Percentiles rank a stretch among this genome's conserved stretches.
These are phyloP conservation scores for Cercospora zeae-maydis DNA, from an alignment of 2,329 filamentous ascomycete genomes.

Conservation along the genomic window DNA sequence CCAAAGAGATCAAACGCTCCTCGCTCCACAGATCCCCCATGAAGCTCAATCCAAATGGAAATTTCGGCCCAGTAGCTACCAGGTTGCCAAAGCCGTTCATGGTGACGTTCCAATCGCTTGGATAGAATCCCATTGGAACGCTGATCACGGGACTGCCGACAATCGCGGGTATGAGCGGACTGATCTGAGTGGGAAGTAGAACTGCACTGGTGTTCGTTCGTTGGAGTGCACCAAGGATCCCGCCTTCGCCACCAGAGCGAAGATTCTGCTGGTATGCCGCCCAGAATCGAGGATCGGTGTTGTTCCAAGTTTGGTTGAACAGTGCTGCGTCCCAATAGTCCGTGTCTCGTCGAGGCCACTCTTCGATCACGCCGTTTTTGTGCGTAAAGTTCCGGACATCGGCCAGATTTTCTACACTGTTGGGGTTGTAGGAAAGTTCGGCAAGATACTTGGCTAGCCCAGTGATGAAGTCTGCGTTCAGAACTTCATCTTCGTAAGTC, in stretches of 20 bases:
- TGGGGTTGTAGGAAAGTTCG: constrained; percentile 56
- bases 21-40: constrained; percentile 61
- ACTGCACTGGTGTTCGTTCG: constrained; percentile 59
- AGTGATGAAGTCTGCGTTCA: constrained; percentile 58
- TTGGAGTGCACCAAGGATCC: constrained; percentile 58
- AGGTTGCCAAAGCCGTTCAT: constrained; percentile 50
- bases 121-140: constrained; percentile 59
- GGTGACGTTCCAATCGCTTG: constrained; percentile 47
- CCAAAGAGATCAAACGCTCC: constrained; percentile 59
- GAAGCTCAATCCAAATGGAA: constrained; percentile 62
- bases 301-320: constrained; percentile 49
- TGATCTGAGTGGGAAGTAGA: constrained; percentile 54
- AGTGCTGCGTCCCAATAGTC: constrained; percentile 54
- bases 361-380: constrained; percentile 47
- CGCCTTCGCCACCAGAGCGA: constrained; percentile 56
- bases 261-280: constrained; percentile 52
- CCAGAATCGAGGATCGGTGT: constrained; percentile 57
- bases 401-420: constrained; percentile 50
- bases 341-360: constrained; percentile 61
- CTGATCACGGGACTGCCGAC: constrained; percentile 60
- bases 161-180: constrained; percentile 50
- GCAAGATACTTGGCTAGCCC: constrained; percentile 57
- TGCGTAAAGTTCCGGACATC: constrained; percentile 58
- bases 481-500: constrained; percentile 44
- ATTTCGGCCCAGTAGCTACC: constrained; percentile 52